Evolutionary conservation across 2,329 filamentous ascomycete genomes (phyloP).

Genomic region (Exophiala sp.): DNA sequence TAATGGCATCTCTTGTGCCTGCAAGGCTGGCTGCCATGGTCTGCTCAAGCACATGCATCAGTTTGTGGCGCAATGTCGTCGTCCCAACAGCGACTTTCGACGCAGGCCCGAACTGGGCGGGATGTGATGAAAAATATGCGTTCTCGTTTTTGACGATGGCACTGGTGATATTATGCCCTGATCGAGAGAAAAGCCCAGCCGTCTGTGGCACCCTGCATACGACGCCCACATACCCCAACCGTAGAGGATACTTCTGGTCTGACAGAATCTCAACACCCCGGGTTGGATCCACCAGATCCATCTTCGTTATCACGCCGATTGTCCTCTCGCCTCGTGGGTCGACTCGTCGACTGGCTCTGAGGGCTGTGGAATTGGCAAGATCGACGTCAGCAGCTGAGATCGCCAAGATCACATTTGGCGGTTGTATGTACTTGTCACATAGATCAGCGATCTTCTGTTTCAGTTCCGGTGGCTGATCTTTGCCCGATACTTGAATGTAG

Average conservation of each 20-base stretch:
- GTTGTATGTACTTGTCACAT: slow-evolving; percentile 96
- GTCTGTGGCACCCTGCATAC: slow-evolving; percentile 73
- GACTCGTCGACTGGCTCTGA: slow-evolving; percentile 82
- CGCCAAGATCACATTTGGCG: slow-evolving; percentile 91
- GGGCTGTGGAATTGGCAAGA: slow-evolving; percentile 87
- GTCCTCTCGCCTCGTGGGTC: slow-evolving; percentile 92
- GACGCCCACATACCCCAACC: slow-evolving; percentile 94
- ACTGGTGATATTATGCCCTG: slow-evolving; percentile 68
- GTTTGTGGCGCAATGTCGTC: slow-evolving; percentile 79
- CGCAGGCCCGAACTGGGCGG: slow-evolving; percentile 68
- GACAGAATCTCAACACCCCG: slow-evolving; percentile 72
- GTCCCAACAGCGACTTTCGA: slow-evolving; percentile 74
- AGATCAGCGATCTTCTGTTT: slow-evolving; percentile 95
- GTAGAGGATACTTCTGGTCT: slow-evolving; percentile 87
- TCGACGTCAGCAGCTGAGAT: slow-evolving; percentile 98
- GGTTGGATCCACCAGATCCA: slow-evolving; percentile 86
- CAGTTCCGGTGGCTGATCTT: slow-evolving; percentile 81
- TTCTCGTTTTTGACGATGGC: slow-evolving; percentile 85
- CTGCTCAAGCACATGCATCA: slow-evolving; percentile 94
- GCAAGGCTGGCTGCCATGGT: slow-evolving; percentile 93
- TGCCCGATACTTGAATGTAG: slow-evolving; percentile 91
- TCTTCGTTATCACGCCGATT: slow-evolving; percentile 98
- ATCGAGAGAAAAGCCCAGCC: slow-evolving; percentile 72
- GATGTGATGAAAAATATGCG: slow-evolving; percentile 77
- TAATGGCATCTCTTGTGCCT: slow-evolving; percentile 83